phyloP scores from a whole-genome alignment of 2,329 filamentous ascomycete species.

The Colletotrichum aenigma region DNA sequence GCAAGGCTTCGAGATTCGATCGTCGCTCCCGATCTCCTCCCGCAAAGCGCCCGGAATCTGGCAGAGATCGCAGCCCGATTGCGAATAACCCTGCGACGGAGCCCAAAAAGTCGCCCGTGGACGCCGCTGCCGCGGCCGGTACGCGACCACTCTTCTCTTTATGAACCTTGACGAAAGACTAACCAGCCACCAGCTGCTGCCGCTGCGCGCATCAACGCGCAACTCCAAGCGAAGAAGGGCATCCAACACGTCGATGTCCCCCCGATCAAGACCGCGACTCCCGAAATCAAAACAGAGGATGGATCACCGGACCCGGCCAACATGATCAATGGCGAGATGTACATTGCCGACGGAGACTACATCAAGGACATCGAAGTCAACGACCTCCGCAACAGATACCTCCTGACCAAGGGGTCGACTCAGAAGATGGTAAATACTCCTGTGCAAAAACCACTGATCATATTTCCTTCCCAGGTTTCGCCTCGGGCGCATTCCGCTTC shows the following conservation, averaged over 20 bases:
- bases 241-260: slow-evolving; percentile 91
- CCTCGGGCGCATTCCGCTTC: slow-evolving; percentile 10
- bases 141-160: slow-evolving; percentile 28
- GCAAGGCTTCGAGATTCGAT: slow-evolving; percentile 82
- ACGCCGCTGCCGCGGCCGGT: slow-evolving; percentile 83
- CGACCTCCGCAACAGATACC: slow-evolving; percentile 94
- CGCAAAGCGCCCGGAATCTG: slow-evolving; percentile 67
- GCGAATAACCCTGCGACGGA: slow-evolving; percentile 45
- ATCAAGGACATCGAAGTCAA: slow-evolving; percentile 99
- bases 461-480: slow-evolving; percentile 18
- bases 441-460: slow-evolving; percentile 46
- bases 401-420: slow-evolving; percentile 93
- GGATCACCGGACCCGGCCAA: slow-evolving; percentile 40
- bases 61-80: slow-evolving; percentile 83
- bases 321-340: slow-evolving; percentile 84
- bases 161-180: neutral
- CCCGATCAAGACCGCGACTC: slow-evolving; percentile 70
- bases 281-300: slow-evolving; percentile 46
- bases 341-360: slow-evolving; percentile 94
- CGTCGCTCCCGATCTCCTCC: slow-evolving; percentile 87
- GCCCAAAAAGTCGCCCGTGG: slow-evolving; percentile 55
- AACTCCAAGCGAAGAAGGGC: slow-evolving; percentile 84
- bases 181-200: slow-evolving; percentile 71
- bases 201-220: slow-evolving; percentile 85
- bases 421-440: slow-evolving; percentile 98